Evolutionary conservation across 257 asterid genomes (phyloP), one percentile per base, ranked within the genome.

Genomic region (Nyctanthes arbortristis): DNA sequence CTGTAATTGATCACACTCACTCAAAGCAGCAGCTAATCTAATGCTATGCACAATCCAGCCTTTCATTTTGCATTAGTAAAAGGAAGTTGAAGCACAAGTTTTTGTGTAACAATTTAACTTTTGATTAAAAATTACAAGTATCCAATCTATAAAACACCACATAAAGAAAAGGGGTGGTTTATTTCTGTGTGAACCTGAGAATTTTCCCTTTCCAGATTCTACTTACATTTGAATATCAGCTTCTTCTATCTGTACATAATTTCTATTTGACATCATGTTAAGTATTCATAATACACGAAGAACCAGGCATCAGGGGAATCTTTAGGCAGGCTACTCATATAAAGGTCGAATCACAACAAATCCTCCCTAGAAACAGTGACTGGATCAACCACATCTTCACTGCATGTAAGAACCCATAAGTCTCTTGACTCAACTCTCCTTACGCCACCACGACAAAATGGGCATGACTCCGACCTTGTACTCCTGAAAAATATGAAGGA

Each of bases 361-460:
- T 85, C 81, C 59, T 82, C 83, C 57, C 61, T 67, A 8, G 81
- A 70, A 43, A 80, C 80, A 0, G 84, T 69, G 45, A 76, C 83
- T 5, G 66, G 64, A 52, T 85, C 91, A 33, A 82, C 82, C 68
- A 82, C 82, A 30, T 85, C 91, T 28, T 74, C 83, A 3, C 59
- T 49, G 74, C 77, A 54, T 16, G 83, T 85, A 20, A 85, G 84
- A 63, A 82, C 86, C 91, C 91, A 85, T 18, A 85, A 71, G 63
- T 85, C 91, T 66, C 88, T 73, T 0, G 91, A 85, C 49, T 75
- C 72, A 1, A 85, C 88, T 63, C 86, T 81, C 75, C 75, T 82
- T 64, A 85, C 40, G 33, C 81, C 83, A n/a, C 83, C 86, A 4
- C 88, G 91, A 52, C 88, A 82, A 71, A 82, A 82, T 0, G 91